Percentiles rank a stretch among this genome's conserved stretches.
Evolutionary conservation across 805 yeast species (phyloP).

Genomic region (Starmerella kuoi): DNA sequence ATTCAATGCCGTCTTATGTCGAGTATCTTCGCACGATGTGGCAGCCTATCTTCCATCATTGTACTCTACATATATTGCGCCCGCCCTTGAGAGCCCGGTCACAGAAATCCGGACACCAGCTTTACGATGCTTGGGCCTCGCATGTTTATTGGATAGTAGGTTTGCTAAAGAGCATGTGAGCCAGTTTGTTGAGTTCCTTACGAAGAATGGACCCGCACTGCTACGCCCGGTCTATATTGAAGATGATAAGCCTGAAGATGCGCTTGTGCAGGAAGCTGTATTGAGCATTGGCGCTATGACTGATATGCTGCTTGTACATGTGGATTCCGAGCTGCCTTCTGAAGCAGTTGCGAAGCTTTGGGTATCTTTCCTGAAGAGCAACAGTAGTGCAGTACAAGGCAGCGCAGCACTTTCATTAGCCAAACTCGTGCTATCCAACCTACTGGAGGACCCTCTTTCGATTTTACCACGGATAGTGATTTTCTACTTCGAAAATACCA

Average conservation of each 20-base stretch:
- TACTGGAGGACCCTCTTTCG: slow-evolving; percentile 50
- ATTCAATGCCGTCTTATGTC: slow-evolving; percentile 56
- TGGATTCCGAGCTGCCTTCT: background rate
- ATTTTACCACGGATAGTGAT: slow-evolving; percentile 48
- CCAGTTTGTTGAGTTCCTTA: slow-evolving; percentile 1
- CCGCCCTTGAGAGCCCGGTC: slow-evolving; percentile 55
- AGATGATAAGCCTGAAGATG: slow-evolving; percentile 37
- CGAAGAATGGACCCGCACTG: background rate
- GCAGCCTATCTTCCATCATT: slow-evolving; percentile 47
- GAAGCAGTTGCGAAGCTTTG: background rate
- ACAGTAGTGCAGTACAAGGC: slow-evolving; percentile 57
- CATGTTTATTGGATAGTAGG: slow-evolving; percentile 37
- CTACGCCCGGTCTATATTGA: slow-evolving; percentile 13
- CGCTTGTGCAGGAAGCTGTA: slow-evolving; percentile 1
- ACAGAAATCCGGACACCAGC: slow-evolving; percentile 51
- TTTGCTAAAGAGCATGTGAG: slow-evolving; percentile 10
- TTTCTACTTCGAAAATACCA: slow-evolving; percentile 58
- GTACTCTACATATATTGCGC: slow-evolving; percentile 48
- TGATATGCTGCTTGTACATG: slow-evolving; percentile 27
- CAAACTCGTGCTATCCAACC: slow-evolving; percentile 66
- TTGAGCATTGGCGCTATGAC: slow-evolving; percentile 10
- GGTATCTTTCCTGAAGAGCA: slow-evolving; percentile 24
- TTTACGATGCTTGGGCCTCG: slow-evolving; percentile 62
- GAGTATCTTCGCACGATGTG: slow-evolving; percentile 54
- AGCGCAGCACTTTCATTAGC: slow-evolving; percentile 77